Conservation (phyloP, 2,329 filamentous ascomycete genomes). For the Xylariaceae sp. region DNA sequence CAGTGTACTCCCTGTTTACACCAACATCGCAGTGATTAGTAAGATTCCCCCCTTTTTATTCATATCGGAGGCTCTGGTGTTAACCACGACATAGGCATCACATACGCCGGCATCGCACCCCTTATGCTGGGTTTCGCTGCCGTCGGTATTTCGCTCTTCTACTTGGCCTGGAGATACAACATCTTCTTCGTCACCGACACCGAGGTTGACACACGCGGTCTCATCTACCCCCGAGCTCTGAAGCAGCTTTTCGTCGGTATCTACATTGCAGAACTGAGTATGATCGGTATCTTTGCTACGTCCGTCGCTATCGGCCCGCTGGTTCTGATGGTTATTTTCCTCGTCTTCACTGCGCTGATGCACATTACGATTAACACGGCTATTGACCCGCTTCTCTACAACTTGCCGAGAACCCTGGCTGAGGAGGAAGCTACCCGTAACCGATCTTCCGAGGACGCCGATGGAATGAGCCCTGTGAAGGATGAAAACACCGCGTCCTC, state of each 20-base stretch:
- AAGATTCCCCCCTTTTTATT: slow-evolving; percentile 32
- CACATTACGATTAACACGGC: slow-evolving; percentile 70
- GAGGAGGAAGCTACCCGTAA: slow-evolving; percentile 39
- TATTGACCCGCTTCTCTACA: slow-evolving; percentile 69
- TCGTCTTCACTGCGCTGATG: slow-evolving; percentile 71
- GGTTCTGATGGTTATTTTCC: slow-evolving; percentile 68
- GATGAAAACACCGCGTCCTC: slow-evolving; percentile 20
- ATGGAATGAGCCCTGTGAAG: slow-evolving; percentile 20
- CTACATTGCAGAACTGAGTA: slow-evolving; percentile 75
- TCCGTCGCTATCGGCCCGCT: slow-evolving; percentile 62
- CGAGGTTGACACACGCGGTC: slow-evolving; percentile 77
- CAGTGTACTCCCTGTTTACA: slow-evolving; percentile 73
- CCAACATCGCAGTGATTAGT: slow-evolving; percentile 76
- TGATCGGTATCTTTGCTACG: slow-evolving; percentile 79
- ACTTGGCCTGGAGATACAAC: slow-evolving; percentile 86
- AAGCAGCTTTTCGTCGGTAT: slow-evolving; percentile 80
- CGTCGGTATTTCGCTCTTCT: slow-evolving; percentile 73
- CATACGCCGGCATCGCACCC: slow-evolving; percentile 81
- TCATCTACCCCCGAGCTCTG: slow-evolving; percentile 80
- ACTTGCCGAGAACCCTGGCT: slow-evolving; percentile 66
- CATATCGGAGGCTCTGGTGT: neutral
- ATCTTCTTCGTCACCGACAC: slow-evolving; percentile 81
- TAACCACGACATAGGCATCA: slow-evolving; percentile 54
- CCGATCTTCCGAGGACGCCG: slow-evolving; percentile 19
- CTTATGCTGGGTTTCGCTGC: slow-evolving; percentile 78